Evolutionary conservation across 2,329 filamentous ascomycete genomes (phyloP), one percentile per base, ranked within the genome.

Genomic region (Aspergillus jensenii): DNA sequence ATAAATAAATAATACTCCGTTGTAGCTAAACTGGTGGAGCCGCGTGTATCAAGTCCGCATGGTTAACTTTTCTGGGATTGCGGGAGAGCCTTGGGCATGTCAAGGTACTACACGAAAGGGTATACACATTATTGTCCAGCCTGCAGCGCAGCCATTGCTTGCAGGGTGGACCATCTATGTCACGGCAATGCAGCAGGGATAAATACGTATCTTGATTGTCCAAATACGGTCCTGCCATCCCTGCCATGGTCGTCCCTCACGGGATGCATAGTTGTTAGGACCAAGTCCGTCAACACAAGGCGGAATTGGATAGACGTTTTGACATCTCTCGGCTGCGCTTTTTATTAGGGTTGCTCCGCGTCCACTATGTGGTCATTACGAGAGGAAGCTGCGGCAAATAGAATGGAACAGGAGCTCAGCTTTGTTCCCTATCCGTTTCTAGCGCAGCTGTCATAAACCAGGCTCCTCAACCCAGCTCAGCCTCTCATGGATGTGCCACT

Each of bases 41-140:
- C 27, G 35, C 35, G 6, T 37, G 15, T 14, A 15, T 37, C 35
- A 37, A 37, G 6, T 4, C 35, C 6, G n/a, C n/a, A 3, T 45
- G 35, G 6, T 17, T 6, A n/a, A 25, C 31, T 55, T 33, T 56
- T 33, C 57, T 62, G 60, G 60, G 62, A 64, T 55, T n/a, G 37
- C 43, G 52, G 59, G 54, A 58, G 62, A 64, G 61, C 33, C 41
- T 60, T 62, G 56, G 51, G 62, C 55, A 39, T 50, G 35, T 54
- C 50, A 43, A 52, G 46, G 46, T 44, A 27, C 14, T 31, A 11
- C 27, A 31, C 25, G 7, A 31, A 31, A 11, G 27, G 45, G 7
- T 23, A 23, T 39, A 14, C 12, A 6, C 31, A 33, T 37, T 45
- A 17, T 23, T 35, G 25, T 39, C 19, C 46, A 49, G 19, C 35